These are phyloP conservation scores for Stagonosporopsis vannaccii DNA, from an alignment of 2,329 filamentous ascomycete genomes.

Conservation along the genomic window DNA sequence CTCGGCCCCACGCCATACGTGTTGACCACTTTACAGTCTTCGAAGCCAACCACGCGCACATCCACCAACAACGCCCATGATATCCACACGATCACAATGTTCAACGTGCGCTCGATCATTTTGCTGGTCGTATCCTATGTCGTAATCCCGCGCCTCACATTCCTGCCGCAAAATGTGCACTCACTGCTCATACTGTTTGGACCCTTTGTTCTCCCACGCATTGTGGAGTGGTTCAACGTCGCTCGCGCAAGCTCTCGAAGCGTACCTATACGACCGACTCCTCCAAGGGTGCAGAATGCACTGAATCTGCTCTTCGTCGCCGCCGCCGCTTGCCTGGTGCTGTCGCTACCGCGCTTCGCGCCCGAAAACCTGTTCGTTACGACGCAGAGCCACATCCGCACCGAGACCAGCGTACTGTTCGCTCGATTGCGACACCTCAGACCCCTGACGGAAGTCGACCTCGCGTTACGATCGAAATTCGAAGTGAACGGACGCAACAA, in stretches of 20 bases:
- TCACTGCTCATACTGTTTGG: conserved; percentile 64
- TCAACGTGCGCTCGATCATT: conserved; percentile 43
- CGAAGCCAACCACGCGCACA: not conserved
- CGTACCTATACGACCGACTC: conserved; percentile 63
- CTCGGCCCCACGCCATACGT: conserved; percentile 6
- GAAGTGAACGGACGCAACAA: conserved; percentile 67
- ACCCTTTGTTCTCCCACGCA: conserved; percentile 73
- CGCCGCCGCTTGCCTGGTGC: conserved; percentile 62
- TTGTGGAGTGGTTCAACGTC: conserved; percentile 69
- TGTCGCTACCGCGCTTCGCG: conserved; percentile 71
- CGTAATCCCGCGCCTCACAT: conserved; percentile 48
- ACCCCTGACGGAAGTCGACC: conserved; percentile 67
- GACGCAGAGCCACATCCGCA: conserved; percentile 84
- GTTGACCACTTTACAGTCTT: conserved; percentile 5
- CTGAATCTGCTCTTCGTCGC: conserved; percentile 67
- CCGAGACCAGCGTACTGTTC: conserved; percentile 85
- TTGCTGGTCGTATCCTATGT: conserved; percentile 45
- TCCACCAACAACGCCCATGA: conserved; percentile 3
- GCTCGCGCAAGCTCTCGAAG: conserved; percentile 51
- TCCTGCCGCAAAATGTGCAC: conserved; percentile 44
- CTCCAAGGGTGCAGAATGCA: conserved; percentile 62
- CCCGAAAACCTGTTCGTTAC: conserved; percentile 82
- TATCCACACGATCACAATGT: conserved; percentile 30
- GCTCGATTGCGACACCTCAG: conserved; percentile 71
- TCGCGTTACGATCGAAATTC: conserved; percentile 71